Conservation (phyloP, 192 early-diverging fungal genomes). For the Backusella westeae region DNA sequence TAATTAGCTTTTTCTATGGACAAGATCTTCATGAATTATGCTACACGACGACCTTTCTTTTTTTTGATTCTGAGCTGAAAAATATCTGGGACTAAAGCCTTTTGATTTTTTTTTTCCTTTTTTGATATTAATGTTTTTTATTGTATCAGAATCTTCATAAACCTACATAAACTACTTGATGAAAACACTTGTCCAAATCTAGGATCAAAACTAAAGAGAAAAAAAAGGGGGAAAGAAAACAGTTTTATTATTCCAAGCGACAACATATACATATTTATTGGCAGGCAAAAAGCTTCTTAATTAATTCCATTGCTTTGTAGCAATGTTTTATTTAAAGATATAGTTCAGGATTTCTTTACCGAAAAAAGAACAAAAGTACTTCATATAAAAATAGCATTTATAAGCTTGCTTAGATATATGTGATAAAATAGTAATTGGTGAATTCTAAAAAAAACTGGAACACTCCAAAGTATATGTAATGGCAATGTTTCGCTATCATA, state of each 20-base stretch:
- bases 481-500: not conserved
- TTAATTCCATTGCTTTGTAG: not conserved
- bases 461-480: not conserved
- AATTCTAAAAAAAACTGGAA: slow-evolving; percentile 5
- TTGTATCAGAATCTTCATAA: not conserved
- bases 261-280: not conserved
- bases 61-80: not conserved
- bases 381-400: not conserved
- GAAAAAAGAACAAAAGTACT: not conserved
- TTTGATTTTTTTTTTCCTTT: not conserved
- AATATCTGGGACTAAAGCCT: not conserved
- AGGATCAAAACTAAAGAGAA: not conserved
- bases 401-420: not conserved
- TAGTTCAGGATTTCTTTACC: not conserved
- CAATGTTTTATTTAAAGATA: not conserved
- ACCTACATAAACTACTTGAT: not conserved
- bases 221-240: not conserved
- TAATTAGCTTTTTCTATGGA: not conserved
- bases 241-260: not conserved
- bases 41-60: not conserved
- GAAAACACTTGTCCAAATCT: not conserved
- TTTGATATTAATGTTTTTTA: not conserved
- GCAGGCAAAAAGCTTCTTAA: not conserved
- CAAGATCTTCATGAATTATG: not conserved
- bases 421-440: not conserved